A percentile compares a stretch with the other conserved stretches of the same genome.
Conservation (phyloP, 2,329 filamentous ascomycete species). For the Colletotrichum filicis region DNA sequence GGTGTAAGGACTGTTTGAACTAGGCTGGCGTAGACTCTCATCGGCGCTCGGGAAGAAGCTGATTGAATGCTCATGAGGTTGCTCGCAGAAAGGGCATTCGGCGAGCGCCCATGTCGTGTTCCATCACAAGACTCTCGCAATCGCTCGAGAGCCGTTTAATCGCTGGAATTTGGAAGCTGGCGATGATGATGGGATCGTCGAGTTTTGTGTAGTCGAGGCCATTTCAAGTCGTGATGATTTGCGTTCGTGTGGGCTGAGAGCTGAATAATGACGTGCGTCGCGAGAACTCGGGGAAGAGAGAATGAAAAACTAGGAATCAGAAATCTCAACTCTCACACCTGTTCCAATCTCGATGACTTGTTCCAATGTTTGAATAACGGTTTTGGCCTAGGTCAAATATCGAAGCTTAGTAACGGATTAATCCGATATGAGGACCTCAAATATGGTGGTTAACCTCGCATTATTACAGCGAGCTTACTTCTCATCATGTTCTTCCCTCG, state of each 20-base stretch:
- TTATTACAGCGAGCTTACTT: neutral
- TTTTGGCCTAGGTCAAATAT: neutral
- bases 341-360: neutral
- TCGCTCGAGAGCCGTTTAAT: neutral
- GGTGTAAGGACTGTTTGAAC: neutral
- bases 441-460: neutral
- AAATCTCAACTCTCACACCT: neutral
- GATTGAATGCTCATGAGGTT: neutral
- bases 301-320: neutral
- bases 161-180: neutral
- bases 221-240: neutral
- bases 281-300: neutral
- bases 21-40: neutral
- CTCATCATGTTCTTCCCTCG: neutral
- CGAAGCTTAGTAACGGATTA: neutral
- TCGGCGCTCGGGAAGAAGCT: neutral
- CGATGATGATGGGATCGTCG: neutral
- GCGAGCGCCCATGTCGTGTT: neutral
- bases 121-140: neutral
- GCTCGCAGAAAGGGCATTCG: neutral
- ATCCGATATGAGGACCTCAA: neutral
- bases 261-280: neutral
- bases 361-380: neutral
- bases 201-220: neutral
- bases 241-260: too few relatives aligned